Base-by-base conservation (phyloP, 352 stramenopile species). In the Phytophthora sp. region DNA sequence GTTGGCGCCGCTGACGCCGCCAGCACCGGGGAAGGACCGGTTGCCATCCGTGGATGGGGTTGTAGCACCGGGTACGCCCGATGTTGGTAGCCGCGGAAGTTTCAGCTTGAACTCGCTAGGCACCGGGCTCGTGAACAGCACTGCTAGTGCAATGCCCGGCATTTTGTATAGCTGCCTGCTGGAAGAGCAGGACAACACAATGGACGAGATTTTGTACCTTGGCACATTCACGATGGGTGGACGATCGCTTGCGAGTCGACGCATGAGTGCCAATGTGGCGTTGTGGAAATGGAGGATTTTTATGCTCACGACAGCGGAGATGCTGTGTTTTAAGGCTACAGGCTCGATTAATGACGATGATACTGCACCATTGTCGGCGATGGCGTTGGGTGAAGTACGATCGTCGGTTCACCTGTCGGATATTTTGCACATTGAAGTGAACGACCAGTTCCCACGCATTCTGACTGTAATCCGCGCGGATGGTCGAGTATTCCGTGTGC, bases 211-310 rank as follows among this genome's bases (percentile, higher is more conserved):
- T 32, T 38, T 92, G 61, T 92, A 92, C 53, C 57, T 90, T 15
- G 83, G 83, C n/a, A 89, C 83, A 31, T 86, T 92, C 48, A 90
- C 80, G 20, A 90, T 92, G 77, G 82, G 77, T 35, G 83, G 83
- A n/a, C 74, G 81, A 21, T 85, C 83, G 37, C 66, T 90, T 10
- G 83, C 82, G 15, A 90, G 78, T 62, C 77, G 83, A 15, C 77
- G 76, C 18, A 88, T 92, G 76, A 89, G 72, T 34, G 77, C 75
- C 32, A 91, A 89, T 55, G 77, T 92, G 42, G 82, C 82, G 48
- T 66, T 92, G 35, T 92, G 84, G 84, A 92, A 92, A 53, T 85
- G 88, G 66, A 74, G 84, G 18, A 79, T 87, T 46, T 88, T 91
- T 54, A 87, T 92, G 72, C 66, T 92, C 13, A 92, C 84, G 23